Conservation (phyloP, 208 protist species). For the Trypanosoma boissoni region DNA sequence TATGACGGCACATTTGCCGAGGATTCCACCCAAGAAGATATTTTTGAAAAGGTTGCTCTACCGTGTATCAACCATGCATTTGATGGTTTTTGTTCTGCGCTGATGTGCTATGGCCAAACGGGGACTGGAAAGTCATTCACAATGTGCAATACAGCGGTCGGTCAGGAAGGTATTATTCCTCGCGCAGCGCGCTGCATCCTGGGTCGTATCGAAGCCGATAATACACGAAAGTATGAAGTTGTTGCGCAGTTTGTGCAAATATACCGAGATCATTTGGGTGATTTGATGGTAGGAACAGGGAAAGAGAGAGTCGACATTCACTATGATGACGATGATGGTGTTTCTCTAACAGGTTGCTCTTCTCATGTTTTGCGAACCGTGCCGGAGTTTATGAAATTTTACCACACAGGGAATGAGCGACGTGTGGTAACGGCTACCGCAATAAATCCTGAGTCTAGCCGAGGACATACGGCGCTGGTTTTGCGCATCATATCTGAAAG, state of each 20-base stretch:
- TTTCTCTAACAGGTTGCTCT: conserved; percentile 70
- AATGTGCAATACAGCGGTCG: conserved; percentile 84
- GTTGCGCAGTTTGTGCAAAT: conserved; percentile 87
- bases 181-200: conserved; percentile 76
- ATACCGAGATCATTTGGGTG: conserved; percentile 83
- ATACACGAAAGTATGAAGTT: conserved; percentile 42
- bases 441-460: conserved; percentile 90
- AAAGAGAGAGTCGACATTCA: conserved; percentile 77
- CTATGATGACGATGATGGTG: conserved; percentile 61
- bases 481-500: conserved; percentile 64
- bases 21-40: conserved; percentile 59
- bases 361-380: conserved; percentile 47
- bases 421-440: conserved; percentile 83
- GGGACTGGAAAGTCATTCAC: conserved; percentile 92
- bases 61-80: conserved; percentile 85
- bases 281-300: conserved; percentile 71
- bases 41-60: conserved; percentile 76
- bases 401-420: conserved; percentile 70
- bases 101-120: conserved; percentile 93
- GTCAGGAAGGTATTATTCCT: conserved; percentile 85
- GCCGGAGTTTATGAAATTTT: conserved; percentile 85
- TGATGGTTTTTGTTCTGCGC: conserved; percentile 80
- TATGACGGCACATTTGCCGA: conserved; percentile 81
- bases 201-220: conserved; percentile 34
- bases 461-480: conserved; percentile 84